Conservation (phyloP, 352 stramenopile genomes). For the Phytophthora palmivora region DNA sequence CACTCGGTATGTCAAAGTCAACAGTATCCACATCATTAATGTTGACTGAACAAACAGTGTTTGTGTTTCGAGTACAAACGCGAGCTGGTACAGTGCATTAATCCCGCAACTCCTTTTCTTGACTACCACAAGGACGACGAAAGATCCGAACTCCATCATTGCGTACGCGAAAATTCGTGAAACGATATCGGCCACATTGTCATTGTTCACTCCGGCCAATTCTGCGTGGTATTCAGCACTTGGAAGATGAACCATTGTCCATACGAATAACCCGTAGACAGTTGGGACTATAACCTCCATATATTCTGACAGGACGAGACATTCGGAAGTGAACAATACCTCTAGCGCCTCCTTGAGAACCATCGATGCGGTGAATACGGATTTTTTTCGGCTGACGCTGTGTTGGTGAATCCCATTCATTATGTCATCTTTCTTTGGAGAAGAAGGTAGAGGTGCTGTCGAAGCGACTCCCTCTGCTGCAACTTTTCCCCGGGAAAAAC, state of each 20-base stretch:
- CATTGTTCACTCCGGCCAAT: slow-evolving; percentile 11
- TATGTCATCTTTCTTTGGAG: neutral
- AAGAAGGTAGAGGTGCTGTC: neutral
- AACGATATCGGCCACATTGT: slow-evolving; percentile 4
- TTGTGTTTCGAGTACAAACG: slow-evolving; percentile 50
- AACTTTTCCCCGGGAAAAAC: slow-evolving; percentile 1
- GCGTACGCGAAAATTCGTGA: slow-evolving; percentile 33
- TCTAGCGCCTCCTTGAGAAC: slow-evolving; percentile 26
- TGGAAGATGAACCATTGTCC: slow-evolving; percentile 27
- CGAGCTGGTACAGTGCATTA: slow-evolving; percentile 32
- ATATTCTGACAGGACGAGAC: slow-evolving; percentile 49
- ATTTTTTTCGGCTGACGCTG: slow-evolving; percentile 9
- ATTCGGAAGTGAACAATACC: slow-evolving; percentile 46
- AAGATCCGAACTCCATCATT: slow-evolving; percentile 35
- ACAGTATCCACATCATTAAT: slow-evolving; percentile 37
- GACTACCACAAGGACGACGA: slow-evolving; percentile 27
- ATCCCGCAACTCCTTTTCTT: slow-evolving; percentile 25
- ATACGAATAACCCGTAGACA: slow-evolving; percentile 33
- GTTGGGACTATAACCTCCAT: slow-evolving; percentile 42
- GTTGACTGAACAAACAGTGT: slow-evolving; percentile 31
- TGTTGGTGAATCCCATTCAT: neutral
- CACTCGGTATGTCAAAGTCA: slow-evolving; percentile 30
- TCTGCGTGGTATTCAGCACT: slow-evolving; percentile 46
- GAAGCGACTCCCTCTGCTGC: neutral
- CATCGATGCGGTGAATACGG: slow-evolving; percentile 2